Evolutionary conservation across 495 filamentous ascomycete genomes (phyloP), one percentile per base, ranked within the genome.

Genomic region (Hyaloscypha bicolor): DNA sequence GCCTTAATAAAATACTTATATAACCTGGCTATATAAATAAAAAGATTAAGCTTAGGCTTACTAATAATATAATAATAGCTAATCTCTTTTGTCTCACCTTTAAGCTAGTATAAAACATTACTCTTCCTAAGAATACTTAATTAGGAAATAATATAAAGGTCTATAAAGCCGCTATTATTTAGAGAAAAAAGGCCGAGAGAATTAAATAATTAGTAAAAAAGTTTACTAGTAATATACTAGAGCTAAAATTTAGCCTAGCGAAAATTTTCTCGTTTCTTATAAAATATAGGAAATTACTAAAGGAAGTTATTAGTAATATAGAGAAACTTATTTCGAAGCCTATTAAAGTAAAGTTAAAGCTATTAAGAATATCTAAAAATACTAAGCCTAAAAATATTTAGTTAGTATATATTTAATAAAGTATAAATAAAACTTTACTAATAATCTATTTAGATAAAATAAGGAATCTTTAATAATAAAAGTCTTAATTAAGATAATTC

Each of bases 231-330:
- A 75, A 76, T 55, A 76, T 96, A n/a, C 91, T 91, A 0, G 81
- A 81, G 90, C 90, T 33, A 89, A 92, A 78, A 85, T 93, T 51
- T 67, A 86, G 83, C 14, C 89, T 90, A 1, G 90, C 91, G 30
- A 89, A 92, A 78, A 85, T 94, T 42, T 90, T 93, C 74, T 90
- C 90, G 6, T 90, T 87, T 72, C 79, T 93, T 53, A 77, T 93
- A 45, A 86, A 84, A 71, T 79, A 92, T 69, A 60, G n/a, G n/a
- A n/a, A n/a, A n/a, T n/a, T n/a, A n/a, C n/a, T n/a, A n/a, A n/a
- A n/a, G n/a, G n/a, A n/a, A 60, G 56, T 21, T 12, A 53, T 60
- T 60, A 37, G 60, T 35, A 66, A 61, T 53, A 25, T 60, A 29
- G 35, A 60, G 55, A 5, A 37, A 37, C 11, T 37, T 37, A 37